Evolutionary conservation across 2,329 filamentous ascomycete genomes (phyloP), one percentile per base, ranked within the genome.

Genomic region (Botrytis sinoallii): DNA sequence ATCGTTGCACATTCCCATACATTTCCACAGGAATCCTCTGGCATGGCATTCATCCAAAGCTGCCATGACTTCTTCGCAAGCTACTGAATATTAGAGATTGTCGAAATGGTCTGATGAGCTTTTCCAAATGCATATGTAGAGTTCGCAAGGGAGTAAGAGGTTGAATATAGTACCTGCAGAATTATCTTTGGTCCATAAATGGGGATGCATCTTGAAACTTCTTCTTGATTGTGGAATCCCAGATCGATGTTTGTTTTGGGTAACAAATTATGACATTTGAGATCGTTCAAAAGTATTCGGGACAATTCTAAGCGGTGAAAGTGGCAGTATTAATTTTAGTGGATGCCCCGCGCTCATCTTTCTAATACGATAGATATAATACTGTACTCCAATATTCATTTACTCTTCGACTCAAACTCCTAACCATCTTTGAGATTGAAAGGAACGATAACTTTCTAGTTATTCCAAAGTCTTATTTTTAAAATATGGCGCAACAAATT

Each of bases 21-120:
- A 91, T 84, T 97, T 98, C 89, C 93, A 95, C 74, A 99, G 84
- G 84, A 99, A 99, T 72, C 96, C 96, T 74, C 88, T 89, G 46
- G 93, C 92, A 82, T 99, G 96, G 85, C 96, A 99, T 85, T 98
- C 94, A 81, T 98, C 96, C 78, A 99, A 93, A 66, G 93, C 92
- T 69, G 87, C 91, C 90, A 98, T 97, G 82, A 99, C 90, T 78
- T 97, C 94, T 83, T 95, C 93, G 88, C 96, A 99, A 80, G 92
- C 96, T 99, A 80, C 74, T 63, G 75, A 76, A 70, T 68, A 70
- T 77, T 76, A 79, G 73, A n/a, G 18, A 69, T 42, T 32, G 42
- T 61, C 25, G 18, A 60, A 73, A 46, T 52, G 71, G 29, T 61
- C 16, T 29, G 42, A 69, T 69, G 32, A 38, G 52, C 46, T 60